Evolutionary conservation across 208 protist species (phyloP).

Genomic region (Leptomonas seymouri): DNA sequence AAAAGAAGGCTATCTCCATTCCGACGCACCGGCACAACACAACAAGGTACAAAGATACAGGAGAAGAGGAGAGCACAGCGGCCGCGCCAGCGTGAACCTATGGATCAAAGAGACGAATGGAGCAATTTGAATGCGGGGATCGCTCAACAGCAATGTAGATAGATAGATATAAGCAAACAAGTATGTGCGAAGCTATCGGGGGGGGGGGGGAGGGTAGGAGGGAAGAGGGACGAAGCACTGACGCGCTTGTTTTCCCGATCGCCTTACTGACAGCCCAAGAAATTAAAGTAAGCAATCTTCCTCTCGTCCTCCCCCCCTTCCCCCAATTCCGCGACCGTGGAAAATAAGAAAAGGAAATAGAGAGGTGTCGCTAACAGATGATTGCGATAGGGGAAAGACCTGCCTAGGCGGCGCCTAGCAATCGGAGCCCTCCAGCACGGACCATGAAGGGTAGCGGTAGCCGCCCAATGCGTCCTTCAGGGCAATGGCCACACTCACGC

Average conservation of each 20-base stretch:
- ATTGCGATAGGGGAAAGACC: background rate
- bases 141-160: background rate
- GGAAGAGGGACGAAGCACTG: background rate
- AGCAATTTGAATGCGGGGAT: too few species aligned
- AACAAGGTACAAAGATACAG: too few species aligned
- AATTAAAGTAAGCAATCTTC: background rate
- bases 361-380: too few species aligned
- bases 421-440: conserved; percentile 52
- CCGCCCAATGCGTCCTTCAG: conserved; percentile 67
- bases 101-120: too few species aligned
- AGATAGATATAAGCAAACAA: background rate
- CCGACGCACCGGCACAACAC: too few species aligned
- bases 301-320: too few species aligned
- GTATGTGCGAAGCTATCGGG: background rate
- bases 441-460: conserved; percentile 86
- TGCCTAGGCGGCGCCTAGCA: conserved; percentile 6
- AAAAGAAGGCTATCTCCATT: too few species aligned
- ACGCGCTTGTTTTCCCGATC: background rate
- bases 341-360: background rate
- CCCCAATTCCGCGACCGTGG: background rate
- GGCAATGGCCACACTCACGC: conserved; percentile 64
- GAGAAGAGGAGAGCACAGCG: too few species aligned
- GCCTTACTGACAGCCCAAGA: background rate
- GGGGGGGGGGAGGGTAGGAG: background rate
- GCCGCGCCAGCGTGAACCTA: too few species aligned